phyloP scores from a whole-genome alignment of 306 rosid genomes.

The Boehmeria nivea region DNA sequence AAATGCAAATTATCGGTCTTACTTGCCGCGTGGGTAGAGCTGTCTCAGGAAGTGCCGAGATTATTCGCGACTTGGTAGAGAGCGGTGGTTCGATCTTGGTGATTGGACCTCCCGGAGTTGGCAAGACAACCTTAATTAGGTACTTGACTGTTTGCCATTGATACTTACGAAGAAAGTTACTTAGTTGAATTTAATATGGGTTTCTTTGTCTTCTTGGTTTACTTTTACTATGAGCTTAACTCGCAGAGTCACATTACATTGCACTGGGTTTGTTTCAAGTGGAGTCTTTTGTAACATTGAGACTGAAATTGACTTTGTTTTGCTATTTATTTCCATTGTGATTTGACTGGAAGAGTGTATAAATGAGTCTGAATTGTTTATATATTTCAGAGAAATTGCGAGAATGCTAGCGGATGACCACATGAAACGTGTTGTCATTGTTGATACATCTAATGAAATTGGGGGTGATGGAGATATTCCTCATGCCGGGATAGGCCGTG shows the following conservation, averaged over 20 bases:
- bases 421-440: slow-evolving; percentile 86
- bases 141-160: slow-evolving; percentile 14
- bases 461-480: slow-evolving; percentile 99
- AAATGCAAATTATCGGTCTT: slow-evolving; percentile 87
- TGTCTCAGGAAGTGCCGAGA: slow-evolving; percentile 83
- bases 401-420: slow-evolving; percentile 95
- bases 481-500: slow-evolving; percentile 87
- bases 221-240: too few species aligned
- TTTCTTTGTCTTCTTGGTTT: too few species aligned
- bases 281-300: too few species aligned
- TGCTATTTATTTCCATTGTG: too few species aligned
- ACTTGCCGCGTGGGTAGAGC: slow-evolving; percentile 98
- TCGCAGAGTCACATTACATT: too few species aligned
- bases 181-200: not conserved
- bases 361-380: slow-evolving; percentile 28
- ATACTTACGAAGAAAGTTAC: not conserved
- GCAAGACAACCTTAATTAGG: slow-evolving; percentile 98
- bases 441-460: slow-evolving; percentile 95
- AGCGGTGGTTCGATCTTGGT: slow-evolving; percentile 86
- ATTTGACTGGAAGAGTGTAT: not conserved
- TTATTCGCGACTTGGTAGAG: slow-evolving; percentile 75
- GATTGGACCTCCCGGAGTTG: slow-evolving; percentile 99
- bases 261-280: too few species aligned
- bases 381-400: slow-evolving; percentile 76
- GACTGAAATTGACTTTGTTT: too few species aligned